Conservation (phyloP, 257 asterid species). For the Penstemon davidsonii region DNA sequence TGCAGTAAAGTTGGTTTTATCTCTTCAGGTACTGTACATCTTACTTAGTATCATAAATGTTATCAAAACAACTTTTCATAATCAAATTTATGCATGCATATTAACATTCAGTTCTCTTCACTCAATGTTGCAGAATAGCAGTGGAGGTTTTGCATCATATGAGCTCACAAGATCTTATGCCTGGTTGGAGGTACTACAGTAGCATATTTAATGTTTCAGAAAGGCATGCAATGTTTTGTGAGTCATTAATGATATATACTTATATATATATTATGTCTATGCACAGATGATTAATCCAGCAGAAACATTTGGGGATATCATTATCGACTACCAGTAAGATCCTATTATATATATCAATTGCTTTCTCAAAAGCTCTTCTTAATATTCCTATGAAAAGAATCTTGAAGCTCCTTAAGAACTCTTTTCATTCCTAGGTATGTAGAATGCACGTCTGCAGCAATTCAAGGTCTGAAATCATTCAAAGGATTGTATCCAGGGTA, state of each 20-base stretch:
- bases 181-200: slow-evolving; percentile 63
- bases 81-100: neutral
- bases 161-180: slow-evolving; percentile 76
- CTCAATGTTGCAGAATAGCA: slow-evolving; percentile 47
- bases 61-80: neutral
- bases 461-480: slow-evolving; percentile 49
- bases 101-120: neutral
- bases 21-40: slow-evolving; percentile 51
- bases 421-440: slow-evolving; percentile 58
- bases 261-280: neutral
- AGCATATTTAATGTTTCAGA: neutral
- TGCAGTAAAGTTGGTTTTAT: slow-evolving; percentile 63
- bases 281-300: slow-evolving; percentile 71
- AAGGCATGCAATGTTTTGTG: neutral
- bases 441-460: slow-evolving; percentile 69
- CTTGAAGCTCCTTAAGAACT: neutral
- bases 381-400: neutral
- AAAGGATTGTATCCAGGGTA: slow-evolving; percentile 37
- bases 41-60: neutral
- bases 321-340: slow-evolving; percentile 75
- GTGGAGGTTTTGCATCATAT: slow-evolving; percentile 77
- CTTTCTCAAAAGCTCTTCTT: neutral
- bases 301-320: slow-evolving; percentile 69
- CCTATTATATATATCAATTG: neutral
- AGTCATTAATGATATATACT: neutral